Conservation (phyloP, 1,284 basidiomycete genomes). For the Moesziomyces globuligerus region DNA sequence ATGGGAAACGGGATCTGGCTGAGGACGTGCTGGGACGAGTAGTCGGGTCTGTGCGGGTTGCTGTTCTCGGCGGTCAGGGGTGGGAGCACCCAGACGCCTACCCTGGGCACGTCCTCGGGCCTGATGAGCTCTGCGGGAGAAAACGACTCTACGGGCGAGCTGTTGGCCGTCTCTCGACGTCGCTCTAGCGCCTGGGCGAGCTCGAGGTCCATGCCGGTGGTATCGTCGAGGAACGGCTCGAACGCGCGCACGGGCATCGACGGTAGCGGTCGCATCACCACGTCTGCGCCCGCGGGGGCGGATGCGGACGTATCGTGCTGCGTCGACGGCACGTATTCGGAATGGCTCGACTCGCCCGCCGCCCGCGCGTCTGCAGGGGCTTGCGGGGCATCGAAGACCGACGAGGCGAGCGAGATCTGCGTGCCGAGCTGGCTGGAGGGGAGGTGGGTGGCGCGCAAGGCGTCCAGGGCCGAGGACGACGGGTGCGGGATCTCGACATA, state of each 20-base stretch:
- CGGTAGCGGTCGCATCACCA: slow-evolving; percentile 17
- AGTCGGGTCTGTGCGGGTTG: slow-evolving; percentile 17
- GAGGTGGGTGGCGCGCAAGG: slow-evolving; percentile 14
- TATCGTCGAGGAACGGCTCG: slow-evolving; percentile 38
- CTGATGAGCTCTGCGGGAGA: slow-evolving; percentile 12
- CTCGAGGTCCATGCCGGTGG: slow-evolving; percentile 34
- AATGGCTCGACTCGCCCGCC: too few species aligned
- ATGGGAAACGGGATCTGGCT: slow-evolving; percentile 27
- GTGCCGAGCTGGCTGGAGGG: slow-evolving; percentile 8
- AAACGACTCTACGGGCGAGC: slow-evolving; percentile 41
- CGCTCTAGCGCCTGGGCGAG: slow-evolving; percentile 5
- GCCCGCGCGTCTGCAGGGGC: too few species aligned
- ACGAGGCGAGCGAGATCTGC: slow-evolving; percentile 14
- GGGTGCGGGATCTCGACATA: slow-evolving; percentile 28
- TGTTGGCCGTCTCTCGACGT: background rate
- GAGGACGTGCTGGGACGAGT: slow-evolving; percentile 22
- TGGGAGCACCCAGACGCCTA: slow-evolving; percentile 35
- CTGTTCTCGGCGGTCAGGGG: slow-evolving; percentile 30
- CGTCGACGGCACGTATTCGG: background rate
- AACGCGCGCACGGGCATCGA: slow-evolving; percentile 26
- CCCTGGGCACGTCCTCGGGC: slow-evolving; percentile 25
- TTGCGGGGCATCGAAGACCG: slow-evolving; percentile 15
- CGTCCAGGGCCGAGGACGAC: slow-evolving; percentile 33
- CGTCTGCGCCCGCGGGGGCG: background rate
- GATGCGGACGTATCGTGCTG: background rate